Percentiles rank a stretch among this genome's conserved stretches.
Evolutionary conservation across 2,329 filamentous ascomycete species (phyloP).

Genomic region (Curvularia sp.): DNA sequence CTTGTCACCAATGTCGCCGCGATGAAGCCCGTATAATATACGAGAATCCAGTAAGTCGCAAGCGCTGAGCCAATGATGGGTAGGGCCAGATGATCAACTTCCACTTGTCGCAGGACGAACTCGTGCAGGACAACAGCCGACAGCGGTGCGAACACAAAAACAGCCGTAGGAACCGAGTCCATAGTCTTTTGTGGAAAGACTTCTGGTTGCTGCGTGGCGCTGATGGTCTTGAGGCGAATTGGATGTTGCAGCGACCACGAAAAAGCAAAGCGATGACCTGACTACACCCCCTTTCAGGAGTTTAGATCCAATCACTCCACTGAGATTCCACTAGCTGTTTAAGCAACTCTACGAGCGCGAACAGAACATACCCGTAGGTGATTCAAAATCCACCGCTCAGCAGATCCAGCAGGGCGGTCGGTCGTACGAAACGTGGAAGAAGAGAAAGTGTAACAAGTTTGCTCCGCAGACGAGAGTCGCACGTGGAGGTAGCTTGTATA

Average conservation of each 20-base stretch:
- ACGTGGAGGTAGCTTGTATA: constrained; percentile 6
- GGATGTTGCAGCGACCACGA: background rate
- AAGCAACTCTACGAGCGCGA: too few species aligned
- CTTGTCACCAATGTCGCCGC: constrained; percentile 18
- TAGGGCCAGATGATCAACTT: constrained; percentile 28
- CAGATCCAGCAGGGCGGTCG: background rate
- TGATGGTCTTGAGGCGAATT: background rate
- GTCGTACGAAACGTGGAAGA: constrained; percentile 18
- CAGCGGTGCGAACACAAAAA: constrained; percentile 17
- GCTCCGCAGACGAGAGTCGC: constrained; percentile 8
- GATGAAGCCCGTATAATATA: constrained; percentile 16
- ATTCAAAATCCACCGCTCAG: background rate
- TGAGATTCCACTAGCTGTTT: background rate
- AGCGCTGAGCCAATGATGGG: constrained; percentile 19
- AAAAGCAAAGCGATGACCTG: background rate
- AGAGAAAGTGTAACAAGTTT: constrained; percentile 5
- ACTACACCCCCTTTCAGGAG: background rate
- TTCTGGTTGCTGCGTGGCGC: background rate
- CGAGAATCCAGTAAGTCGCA: constrained; percentile 20
- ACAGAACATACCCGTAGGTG: background rate
- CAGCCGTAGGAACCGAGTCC: constrained; percentile 11
- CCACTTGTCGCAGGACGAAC: constrained; percentile 24
- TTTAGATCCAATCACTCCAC: background rate
- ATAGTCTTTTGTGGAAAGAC: constrained; percentile 7
- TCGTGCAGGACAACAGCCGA: constrained; percentile 25